Evolutionary conservation across 2,329 filamentous ascomycete genomes (phyloP), one percentile per base, ranked within the genome.

Genomic region (Aspergillus awamori): DNA sequence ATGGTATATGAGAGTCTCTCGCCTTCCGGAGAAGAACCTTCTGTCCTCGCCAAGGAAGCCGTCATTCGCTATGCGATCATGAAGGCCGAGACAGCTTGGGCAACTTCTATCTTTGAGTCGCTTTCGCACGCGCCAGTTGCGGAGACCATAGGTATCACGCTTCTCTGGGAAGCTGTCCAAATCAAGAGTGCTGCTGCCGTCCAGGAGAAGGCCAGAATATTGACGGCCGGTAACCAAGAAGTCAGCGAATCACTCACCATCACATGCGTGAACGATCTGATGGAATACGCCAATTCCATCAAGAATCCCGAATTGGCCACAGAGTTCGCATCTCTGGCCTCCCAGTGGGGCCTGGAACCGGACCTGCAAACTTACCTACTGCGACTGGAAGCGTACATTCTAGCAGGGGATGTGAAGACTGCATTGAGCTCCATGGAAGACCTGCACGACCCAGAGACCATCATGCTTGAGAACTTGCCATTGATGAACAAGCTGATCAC

Each of bases 371-470:
- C 93, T 0, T 89, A 86, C 66, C 82, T 92, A 51, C 81, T 96
- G 54, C 87, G 93, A 70, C 85, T 98, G 67, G 84, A 89, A 60
- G 90, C 95, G 68, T 87, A 88, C 11, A 82, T 96, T n/a, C 84
- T 86, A 39, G 86, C 88, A 4, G 84, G 87, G 2, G 90, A 97
- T 73, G 76, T 95, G 15, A 83, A 87, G 36, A 90, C 89, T 17
- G 70, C 74, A 7, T 60, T 78, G 8, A 82, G 84, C 63, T 81
- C 84, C 39, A 78, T 93, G 2, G 84, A 87, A 64, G 74, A 76
- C 2, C 66, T 78, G 5, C 78, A 81, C 15, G 76, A 83, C 28
- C 83, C 88, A 56, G 80, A 83, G 15, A 76, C 81, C 4, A 75
- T 83, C 0, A 78, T 84, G 7, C 81, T 87, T 24, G 83, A 86